Evolutionary conservation across 345 rosid species (phyloP).

Genomic region (Trapa incisa): DNA sequence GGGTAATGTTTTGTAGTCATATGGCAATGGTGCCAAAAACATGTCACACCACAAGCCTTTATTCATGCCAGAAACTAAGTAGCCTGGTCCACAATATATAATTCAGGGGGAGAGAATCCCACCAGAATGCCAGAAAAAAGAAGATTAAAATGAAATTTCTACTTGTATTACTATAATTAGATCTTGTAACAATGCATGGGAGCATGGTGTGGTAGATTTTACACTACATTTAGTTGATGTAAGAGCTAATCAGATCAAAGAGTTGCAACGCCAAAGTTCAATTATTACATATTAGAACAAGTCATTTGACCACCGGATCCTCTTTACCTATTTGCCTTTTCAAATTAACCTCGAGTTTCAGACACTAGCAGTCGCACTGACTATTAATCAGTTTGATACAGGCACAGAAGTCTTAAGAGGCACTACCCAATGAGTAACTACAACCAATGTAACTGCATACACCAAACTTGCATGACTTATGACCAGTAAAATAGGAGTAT

Average conservation of each 20-base stretch:
- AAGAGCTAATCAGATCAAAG: not conserved
- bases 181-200: not conserved
- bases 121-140: not conserved
- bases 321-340: not conserved
- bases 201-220: too few relatives aligned
- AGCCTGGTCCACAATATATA: not conserved
- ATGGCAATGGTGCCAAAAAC: not conserved
- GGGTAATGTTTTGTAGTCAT: not conserved
- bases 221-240: not conserved
- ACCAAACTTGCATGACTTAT: too few relatives aligned
- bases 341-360: not conserved
- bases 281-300: not conserved
- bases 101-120: not conserved
- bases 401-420: too few relatives aligned
- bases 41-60: not conserved
- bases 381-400: too few relatives aligned
- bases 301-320: not conserved
- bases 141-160: not conserved
- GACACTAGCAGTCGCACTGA: not conserved
- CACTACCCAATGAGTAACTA: too few relatives aligned
- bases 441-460: too few relatives aligned
- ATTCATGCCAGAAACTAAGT: not conserved
- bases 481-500: too few relatives aligned
- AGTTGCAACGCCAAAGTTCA: not conserved
- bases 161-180: not conserved